These are phyloP conservation scores for Botrytis hyacinthi DNA, from an alignment of 2,329 filamentous ascomycete species.

Conservation along the genomic window DNA sequence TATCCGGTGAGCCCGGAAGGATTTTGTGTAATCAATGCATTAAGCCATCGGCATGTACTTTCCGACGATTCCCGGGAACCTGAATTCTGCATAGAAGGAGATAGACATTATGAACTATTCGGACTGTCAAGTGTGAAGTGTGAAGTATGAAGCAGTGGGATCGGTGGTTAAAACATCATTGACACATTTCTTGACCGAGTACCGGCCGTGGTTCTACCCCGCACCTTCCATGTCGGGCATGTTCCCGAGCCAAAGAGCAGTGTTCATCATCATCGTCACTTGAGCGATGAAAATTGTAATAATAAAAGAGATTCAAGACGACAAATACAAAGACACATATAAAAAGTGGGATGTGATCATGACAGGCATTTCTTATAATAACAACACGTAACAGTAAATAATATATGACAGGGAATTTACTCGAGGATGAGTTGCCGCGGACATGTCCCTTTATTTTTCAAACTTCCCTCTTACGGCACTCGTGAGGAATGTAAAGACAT, in stretches of 20 bases:
- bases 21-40: background rate
- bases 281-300: background rate
- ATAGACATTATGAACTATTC: background rate
- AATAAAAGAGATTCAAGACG: background rate
- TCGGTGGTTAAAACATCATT: constrained; percentile 3
- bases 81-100: background rate
- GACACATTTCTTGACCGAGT: constrained; percentile 17
- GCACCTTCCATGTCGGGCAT: background rate
- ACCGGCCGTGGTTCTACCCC: background rate
- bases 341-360: background rate
- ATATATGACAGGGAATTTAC: background rate
- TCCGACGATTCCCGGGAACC: background rate
- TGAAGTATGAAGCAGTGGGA: constrained; percentile 1
- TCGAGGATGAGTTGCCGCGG: background rate
- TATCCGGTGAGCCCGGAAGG: background rate
- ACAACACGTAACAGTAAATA: background rate
- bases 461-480: background rate
- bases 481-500: background rate
- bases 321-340: background rate
- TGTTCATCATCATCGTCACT: background rate
- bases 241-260: background rate
- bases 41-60: background rate
- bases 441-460: background rate
- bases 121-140: background rate
- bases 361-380: background rate